A percentile compares a stretch with the other conserved stretches of the same genome.
Evolutionary conservation across 163 green algal species (phyloP).

Genomic region (Picocystis sp.): DNA sequence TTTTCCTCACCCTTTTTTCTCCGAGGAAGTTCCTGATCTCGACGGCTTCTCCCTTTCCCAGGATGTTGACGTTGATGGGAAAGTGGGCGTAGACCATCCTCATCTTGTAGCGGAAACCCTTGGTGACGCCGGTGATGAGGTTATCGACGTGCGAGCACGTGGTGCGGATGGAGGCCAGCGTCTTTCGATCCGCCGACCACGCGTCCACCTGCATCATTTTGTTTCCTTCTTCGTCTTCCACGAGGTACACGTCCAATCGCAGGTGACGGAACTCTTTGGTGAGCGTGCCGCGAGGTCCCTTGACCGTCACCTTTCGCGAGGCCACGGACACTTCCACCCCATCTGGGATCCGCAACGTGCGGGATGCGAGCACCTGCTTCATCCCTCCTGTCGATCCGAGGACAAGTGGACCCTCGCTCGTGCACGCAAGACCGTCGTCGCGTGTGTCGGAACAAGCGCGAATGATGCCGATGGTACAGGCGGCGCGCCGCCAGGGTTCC

Average conservation of each 20-base stretch:
- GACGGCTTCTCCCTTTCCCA: constrained; percentile 54
- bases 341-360: constrained; percentile 42
- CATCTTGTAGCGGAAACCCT: constrained; percentile 99
- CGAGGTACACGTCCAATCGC: constrained; percentile 72
- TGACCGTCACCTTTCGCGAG: constrained; percentile 42
- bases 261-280: constrained; percentile 15
- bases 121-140: constrained; percentile 90
- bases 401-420: too few species aligned
- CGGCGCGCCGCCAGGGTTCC: too few species aligned
- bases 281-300: constrained; percentile 52
- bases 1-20: constrained; percentile 90
- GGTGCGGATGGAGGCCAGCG: constrained; percentile 80
- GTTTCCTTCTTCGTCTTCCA: constrained; percentile 44
- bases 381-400: too few species aligned
- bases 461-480: too few species aligned
- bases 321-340: constrained; percentile 39
- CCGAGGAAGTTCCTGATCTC: constrained; percentile 99
- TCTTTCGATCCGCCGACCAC: constrained; percentile 84
- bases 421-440: too few species aligned
- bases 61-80: constrained; percentile 97
- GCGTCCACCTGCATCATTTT: constrained; percentile 67
- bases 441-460: too few species aligned
- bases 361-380: constrained; percentile 25
- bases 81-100: constrained; percentile 98
- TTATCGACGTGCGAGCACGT: constrained; percentile 79